These are phyloP conservation scores for Neurospora sp. DNA, from an alignment of 2,329 filamentous ascomycete species.

Conservation along the genomic window DNA sequence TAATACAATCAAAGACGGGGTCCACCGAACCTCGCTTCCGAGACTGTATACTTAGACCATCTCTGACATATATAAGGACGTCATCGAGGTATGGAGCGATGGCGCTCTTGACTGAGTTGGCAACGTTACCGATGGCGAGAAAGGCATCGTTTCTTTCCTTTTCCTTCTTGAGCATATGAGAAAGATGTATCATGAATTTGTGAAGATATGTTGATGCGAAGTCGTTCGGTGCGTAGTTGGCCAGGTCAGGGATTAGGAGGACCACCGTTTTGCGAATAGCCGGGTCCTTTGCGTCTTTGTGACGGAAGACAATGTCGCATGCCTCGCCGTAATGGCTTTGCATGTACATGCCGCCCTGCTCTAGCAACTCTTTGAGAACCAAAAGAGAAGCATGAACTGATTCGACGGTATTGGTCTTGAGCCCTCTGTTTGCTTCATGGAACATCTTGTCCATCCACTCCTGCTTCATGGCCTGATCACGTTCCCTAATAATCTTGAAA, in stretches of 20 bases:
- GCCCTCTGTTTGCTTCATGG: constrained; percentile 69
- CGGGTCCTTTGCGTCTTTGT: constrained; percentile 84
- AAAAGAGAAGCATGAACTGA: constrained; percentile 89
- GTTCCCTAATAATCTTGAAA: constrained; percentile 88
- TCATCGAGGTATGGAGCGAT: constrained; percentile 93
- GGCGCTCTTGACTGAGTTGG: constrained; percentile 88
- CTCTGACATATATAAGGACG: constrained; percentile 85
- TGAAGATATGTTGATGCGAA: constrained; percentile 84
- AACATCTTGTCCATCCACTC: constrained; percentile 88
- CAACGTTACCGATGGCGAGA: constrained; percentile 89
- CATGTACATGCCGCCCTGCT: constrained; percentile 99
- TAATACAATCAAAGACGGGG: constrained; percentile 95
- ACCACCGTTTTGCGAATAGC: constrained; percentile 86
- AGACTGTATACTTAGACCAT: constrained; percentile 76
- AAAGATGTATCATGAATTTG: constrained; percentile 94
- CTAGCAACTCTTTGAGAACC: constrained; percentile 82
- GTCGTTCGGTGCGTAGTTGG: constrained; percentile 82
- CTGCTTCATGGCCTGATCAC: constrained; percentile 79
- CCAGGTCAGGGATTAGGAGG: constrained; percentile 81
- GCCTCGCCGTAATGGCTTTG: constrained; percentile 85
- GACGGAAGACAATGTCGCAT: constrained; percentile 83
- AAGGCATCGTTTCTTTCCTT: constrained; percentile 93
- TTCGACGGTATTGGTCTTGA: constrained; percentile 74
- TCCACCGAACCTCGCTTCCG: constrained; percentile 53
- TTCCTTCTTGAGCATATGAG: constrained; percentile 86